Evolutionary conservation across 2,329 filamentous ascomycete species (phyloP), one percentile per base, ranked within the genome.

Genomic region (Neofusicoccum sp.): DNA sequence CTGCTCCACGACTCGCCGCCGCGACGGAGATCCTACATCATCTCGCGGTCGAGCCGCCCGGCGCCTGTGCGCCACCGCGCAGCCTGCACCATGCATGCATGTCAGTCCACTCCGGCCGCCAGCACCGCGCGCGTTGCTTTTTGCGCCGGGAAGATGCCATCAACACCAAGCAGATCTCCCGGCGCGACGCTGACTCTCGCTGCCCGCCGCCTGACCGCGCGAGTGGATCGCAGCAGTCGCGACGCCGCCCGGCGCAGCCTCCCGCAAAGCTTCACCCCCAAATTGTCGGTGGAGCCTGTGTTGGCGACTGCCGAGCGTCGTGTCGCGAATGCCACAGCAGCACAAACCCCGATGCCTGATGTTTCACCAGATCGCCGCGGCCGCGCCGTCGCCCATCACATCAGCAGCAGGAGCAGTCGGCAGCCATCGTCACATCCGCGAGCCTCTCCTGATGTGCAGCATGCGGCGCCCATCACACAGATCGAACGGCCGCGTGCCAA

Each of bases 151-250:
- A 40, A 40, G 14, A 40, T 16, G 28, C 28, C 45, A 14, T 48
- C 45, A 48, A 48, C 45, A 28, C 16, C 45, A 5, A 9, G 51
- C 51, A 56, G 51, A 56, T 56, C 51, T 56, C 51, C 51, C 51
- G 51, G 30, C 51, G 38, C 49, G 26, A 16, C 34, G 41, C 34
- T 26, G 9, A 40, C 33, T 56, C 38, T 56, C 38, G 51, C 36
- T 56, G 51, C 51, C 51, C 51, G 51, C 49, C 51, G 51, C 51
- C 51, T 56, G 51, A 56, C 51, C 43, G 33, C 48, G 16, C 20
- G 20, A 8, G 38, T 36, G 36, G 51, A 56, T 56, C 51, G 31
- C 28, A 56, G 49, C 49, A 40, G 40, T 51, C 47, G 26, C 28
- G 26, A 28, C 31, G 30, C 16, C 11, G 24, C n/a, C 30, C n/a